Evolutionary conservation across 2,329 filamentous ascomycete genomes (phyloP), one percentile per base, ranked within the genome.

Genomic region (Aspergillus ochraceoroseus): DNA sequence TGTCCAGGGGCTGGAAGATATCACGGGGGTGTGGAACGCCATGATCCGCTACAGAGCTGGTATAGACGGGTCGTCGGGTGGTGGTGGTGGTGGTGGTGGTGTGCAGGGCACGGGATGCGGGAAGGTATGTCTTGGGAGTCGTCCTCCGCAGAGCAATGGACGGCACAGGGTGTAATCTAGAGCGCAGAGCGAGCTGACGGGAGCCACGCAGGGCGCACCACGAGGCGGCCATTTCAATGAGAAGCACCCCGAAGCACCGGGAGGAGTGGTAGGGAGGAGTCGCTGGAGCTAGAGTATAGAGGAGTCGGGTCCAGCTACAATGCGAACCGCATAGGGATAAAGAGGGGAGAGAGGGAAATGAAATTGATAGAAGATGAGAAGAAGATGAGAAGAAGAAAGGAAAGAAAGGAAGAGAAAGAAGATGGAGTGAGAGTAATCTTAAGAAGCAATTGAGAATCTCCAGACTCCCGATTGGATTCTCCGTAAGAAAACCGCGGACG

Each of bases 41-140:
- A 66, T 96, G 90, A 53, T 94, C 88, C 5, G 87, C 92, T 4
- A 89, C 84, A 0, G 90, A 95, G 63, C 85, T 95, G 60, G 85
- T 88, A 64, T 95, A 87, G 13, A 98, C 90, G 22, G 54, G 51
- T 23, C 65, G 60, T 32, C 52, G 58, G 5, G 55, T 32, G 1
- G 51, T 38, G 7, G 55, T 38, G 5, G 54, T 44, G 9, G 20
- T 9, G n/a, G 56, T 38, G 9, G 54, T 37, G 12, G 43, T 57
- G 35, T 62, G 52, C 25, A 66, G 39, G 32, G 52, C 53, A 28
- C 60, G 61, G 15, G 57, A 53, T 40, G 51, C 46, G 18, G 56
- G 48, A 13, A 56, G 61, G 43, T 60, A 53, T 39, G 58, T 54
- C 7, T 58, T 56, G 5, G 56, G 51, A 22, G 54, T 52, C 19